Evolutionary conservation across 352 stramenopile species (phyloP).

Genomic region (Globisporangium perplexum): DNA sequence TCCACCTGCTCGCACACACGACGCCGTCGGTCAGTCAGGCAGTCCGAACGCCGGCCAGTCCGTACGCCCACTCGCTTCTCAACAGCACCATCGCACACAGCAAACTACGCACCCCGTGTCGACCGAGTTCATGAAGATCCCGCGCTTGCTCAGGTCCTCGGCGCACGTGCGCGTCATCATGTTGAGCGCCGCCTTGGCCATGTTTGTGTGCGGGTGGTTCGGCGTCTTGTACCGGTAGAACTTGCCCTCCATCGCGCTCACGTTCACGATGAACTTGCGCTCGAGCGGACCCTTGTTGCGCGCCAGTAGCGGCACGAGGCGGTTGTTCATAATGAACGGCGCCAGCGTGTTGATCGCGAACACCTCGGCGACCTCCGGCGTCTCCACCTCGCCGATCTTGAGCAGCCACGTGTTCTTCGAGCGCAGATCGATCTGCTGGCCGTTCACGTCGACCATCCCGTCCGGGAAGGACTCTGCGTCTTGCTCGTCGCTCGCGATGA

Average conservation of each 20-base stretch:
- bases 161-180: conserved; percentile 98
- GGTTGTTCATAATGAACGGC: conserved; percentile 96
- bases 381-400: conserved; percentile 92
- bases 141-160: conserved; percentile 90
- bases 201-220: conserved; percentile 98
- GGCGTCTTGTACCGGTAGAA: conserved; percentile 97
- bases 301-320: conserved; percentile 88
- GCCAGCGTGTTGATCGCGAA: conserved; percentile 95
- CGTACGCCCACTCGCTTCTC: too few species aligned
- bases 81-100: background rate
- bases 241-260: conserved; percentile 97
- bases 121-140: conserved; percentile 98
- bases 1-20: conserved; percentile 69
- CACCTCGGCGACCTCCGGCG: conserved; percentile 80
- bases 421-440: conserved; percentile 94
- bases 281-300: conserved; percentile 33
- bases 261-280: conserved; percentile 95
- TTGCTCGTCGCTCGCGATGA: conserved; percentile 70
- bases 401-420: conserved; percentile 94
- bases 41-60: background rate
- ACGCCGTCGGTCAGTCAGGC: background rate
- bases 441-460: conserved; percentile 92
- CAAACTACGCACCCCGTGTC: conserved; percentile 87
- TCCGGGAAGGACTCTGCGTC: conserved; percentile 56
- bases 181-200: conserved; percentile 97